These are phyloP conservation scores for Fraxinus ornus DNA, from an alignment of 305 asterid species.

Conservation along the genomic window DNA sequence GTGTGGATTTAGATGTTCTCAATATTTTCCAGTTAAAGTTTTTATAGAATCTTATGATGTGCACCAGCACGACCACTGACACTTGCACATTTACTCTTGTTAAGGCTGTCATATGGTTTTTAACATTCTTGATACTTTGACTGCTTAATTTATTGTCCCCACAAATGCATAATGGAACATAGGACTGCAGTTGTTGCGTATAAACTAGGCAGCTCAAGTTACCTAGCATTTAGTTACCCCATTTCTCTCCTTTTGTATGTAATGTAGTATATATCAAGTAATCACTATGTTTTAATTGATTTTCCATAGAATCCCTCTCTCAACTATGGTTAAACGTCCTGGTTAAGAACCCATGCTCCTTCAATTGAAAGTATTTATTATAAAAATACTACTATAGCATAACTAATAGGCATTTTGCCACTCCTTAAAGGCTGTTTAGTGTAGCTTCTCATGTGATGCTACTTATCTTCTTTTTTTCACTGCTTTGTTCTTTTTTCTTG, in stretches of 20 bases:
- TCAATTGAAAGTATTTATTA: neutral
- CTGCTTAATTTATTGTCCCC: neutral
- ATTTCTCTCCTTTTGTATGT: neutral
- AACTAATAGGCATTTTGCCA: neutral
- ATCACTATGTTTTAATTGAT: neutral
- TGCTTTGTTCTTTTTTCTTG: neutral
- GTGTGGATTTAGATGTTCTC: neutral
- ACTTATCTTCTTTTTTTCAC: neutral
- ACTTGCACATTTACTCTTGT: neutral
- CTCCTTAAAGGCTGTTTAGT: slow-evolving; percentile 4
- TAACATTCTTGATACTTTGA: neutral
- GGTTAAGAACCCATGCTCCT: neutral
- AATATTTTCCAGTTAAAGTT: neutral
- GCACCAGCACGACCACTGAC: neutral
- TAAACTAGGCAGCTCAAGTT: neutral
- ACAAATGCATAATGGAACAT: neutral
- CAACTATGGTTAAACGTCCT: neutral
- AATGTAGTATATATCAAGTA: neutral
- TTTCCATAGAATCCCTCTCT: neutral
- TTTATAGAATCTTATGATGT: neutral
- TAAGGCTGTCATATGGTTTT: neutral
- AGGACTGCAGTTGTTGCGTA: neutral
- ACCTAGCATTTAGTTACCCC: neutral
- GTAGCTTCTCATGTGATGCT: slow-evolving; percentile 6
- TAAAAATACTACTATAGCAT: neutral